Evolutionary conservation across 805 yeast genomes (phyloP), one percentile per base, ranked within the genome.

Genomic region (Candida palmyrensis): DNA sequence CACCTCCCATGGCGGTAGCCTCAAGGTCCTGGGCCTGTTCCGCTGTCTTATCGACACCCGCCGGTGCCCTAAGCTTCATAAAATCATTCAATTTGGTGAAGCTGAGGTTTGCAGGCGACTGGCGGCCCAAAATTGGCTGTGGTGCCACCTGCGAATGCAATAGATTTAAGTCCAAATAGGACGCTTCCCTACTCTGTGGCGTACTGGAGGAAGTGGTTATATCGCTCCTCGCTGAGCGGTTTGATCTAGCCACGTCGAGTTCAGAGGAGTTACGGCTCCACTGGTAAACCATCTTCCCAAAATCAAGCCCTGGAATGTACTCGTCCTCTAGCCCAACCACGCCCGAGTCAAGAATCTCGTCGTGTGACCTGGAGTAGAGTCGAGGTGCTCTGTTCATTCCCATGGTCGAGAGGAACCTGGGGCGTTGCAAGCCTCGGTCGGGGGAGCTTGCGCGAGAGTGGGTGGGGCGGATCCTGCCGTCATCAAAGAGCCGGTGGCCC

Each of bases 271-370:
- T 47, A 25, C 39, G 42, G 33, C 62, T 62, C 83, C 83, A 78
- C 34, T 62, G 60, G 32, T 60, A 53, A 1, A 75, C 41, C 47
- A 59, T 54, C 17, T 71, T 67, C 25, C 66, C 60, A 40, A 78
- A 79, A 44, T 79, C 79, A 18, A 83, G 61, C 30, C 80, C 84
- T 0, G 90, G 90, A 11, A 84, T 71, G 46, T 82, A 83, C 48
- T 84, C 92, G 51, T 82, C 90, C 46, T 78, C 82, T 43, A 82
- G 60, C 1, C 86, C 88, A 21, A 37, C 48, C 23, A 49, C 41
- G 7, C 36, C 28, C 17, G 36, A 42, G 19, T 42, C 47, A 4
- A 35, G 29, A 20, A 32, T 28, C 15, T 45, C 48, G 28, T 38
- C 39, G 38, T 63, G 66, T 1, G 66, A 59, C 5, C 60, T 43